Conservation (phyloP, 2,329 filamentous ascomycete species). For the Trichoderma hamatum region DNA sequence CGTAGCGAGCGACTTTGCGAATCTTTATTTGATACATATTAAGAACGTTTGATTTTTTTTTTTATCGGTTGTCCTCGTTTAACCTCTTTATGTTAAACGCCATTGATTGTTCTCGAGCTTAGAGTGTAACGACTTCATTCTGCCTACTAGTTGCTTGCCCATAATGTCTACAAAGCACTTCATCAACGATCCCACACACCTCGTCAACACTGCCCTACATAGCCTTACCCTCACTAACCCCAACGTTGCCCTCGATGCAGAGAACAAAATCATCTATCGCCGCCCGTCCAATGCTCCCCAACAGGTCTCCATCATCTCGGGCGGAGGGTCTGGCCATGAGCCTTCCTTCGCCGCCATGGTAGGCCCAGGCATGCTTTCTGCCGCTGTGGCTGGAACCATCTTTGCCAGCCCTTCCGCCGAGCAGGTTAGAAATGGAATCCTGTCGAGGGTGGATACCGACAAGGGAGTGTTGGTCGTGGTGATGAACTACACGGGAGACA, state of each 20-base stretch:
- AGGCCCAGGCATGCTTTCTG: conserved; percentile 76
- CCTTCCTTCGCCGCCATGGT: conserved; percentile 87
- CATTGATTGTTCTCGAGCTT: not conserved
- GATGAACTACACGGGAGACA: conserved; percentile 92
- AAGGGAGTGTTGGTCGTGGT: conserved; percentile 85
- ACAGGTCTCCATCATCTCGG: conserved; percentile 81
- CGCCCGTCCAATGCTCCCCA: conserved; percentile 56
- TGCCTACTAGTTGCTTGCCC: not conserved
- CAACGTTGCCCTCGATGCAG: conserved; percentile 72
- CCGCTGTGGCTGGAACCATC: conserved; percentile 83
- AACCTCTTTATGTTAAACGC: not conserved
- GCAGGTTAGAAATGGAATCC: conserved; percentile 78
- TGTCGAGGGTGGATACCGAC: conserved; percentile 69
- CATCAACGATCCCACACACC: conserved; percentile 77
- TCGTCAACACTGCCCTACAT: conserved; percentile 76
- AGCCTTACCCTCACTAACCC: conserved; percentile 84
- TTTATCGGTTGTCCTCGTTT: not conserved
- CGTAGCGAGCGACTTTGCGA: not conserved
- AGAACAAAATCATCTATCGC: conserved; percentile 84
- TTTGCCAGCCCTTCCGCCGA: conserved; percentile 81
- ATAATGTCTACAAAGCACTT: conserved; percentile 75
- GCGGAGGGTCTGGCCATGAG: conserved; percentile 89
- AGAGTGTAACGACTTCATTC: not conserved
- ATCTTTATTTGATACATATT: not conserved
- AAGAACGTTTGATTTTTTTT: not conserved